Evolutionary conservation across 345 rosid genomes (phyloP), one percentile per base, ranked within the genome.

Genomic region (Laguncularia racemosa): DNA sequence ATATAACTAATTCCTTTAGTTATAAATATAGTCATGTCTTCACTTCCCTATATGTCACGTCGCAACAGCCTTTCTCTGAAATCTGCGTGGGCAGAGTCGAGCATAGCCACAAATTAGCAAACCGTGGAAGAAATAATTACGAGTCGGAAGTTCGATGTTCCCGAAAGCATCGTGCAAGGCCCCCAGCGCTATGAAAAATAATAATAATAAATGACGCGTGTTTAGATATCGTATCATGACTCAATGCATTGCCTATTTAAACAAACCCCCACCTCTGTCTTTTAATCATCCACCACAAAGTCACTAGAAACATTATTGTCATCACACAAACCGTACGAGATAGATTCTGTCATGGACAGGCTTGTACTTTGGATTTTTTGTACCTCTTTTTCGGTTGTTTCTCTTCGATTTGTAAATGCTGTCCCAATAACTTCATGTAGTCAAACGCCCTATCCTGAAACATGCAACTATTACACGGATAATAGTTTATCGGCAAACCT

Each of bases 391-490:
- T n/a, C 72, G 20, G 20, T 59, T 53, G 44, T 68, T 46, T 26
- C 44, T n/a, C 40, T 65, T 20, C 56, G 38, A 13, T 2, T 59
- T 8, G 75, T 45, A 55, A 66, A 71, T 66, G 64, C 56, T 43
- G 67, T 18, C 33, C 12, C 52, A 14, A 71, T 81, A 58, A 74
- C 76, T 48, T 74, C 89, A 46, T 89, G 91, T 54, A 59, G 46
- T 67, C 77, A 66, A 69, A 81, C 90, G 4, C 95, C 95, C 43
- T 70, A 71, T 58, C 86, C 90, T 44, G 69, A 62, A 48, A 76
- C 70, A 11, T 84, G 97, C 67, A 46, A 65, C 62, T 2, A 73
- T 59, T 84, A 60, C 73, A 20, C 75, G 40, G 9, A 33, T 33
- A 33, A 33, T 33, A 57, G 61, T 26, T 5, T 70, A 12, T 3